A percentile compares a stretch with the other conserved stretches of the same genome.
Conservation (phyloP, 148 eudicot species). For the Mesembryanthemum crystallinum region DNA sequence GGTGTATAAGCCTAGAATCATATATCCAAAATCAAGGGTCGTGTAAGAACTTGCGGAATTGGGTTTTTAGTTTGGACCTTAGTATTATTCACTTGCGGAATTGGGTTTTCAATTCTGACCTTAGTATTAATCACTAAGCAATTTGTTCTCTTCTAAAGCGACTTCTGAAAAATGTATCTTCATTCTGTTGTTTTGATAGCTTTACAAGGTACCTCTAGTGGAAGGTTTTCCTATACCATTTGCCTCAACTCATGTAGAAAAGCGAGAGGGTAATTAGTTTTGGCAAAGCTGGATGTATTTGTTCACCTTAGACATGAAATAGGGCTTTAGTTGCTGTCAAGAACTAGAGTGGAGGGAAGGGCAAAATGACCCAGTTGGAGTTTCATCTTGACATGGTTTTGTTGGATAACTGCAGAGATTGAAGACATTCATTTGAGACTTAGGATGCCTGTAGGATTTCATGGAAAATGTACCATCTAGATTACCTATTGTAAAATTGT, state of each 20-base stretch:
- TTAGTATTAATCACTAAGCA: neutral
- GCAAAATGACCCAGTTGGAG: neutral
- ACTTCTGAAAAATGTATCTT: neutral
- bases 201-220: neutral
- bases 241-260: neutral
- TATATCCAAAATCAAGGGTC: neutral
- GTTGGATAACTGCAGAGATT: neutral
- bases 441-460: neutral
- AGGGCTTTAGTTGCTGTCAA: neutral
- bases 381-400: neutral
- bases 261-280: neutral
- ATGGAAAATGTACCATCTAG: neutral
- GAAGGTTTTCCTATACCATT: neutral
- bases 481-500: conserved; percentile 3
- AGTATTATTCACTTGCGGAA: neutral
- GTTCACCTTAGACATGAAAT: neutral
- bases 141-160: neutral
- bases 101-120: neutral
- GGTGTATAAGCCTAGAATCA: neutral
- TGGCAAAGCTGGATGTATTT: neutral
- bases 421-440: neutral
- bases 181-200: neutral
- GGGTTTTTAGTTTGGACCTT: neutral
- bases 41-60: neutral
- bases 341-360: neutral